These are phyloP conservation scores for Leccinum longicurvipes DNA, from an alignment of 768 basidiomycete species.

Conservation along the genomic window DNA sequence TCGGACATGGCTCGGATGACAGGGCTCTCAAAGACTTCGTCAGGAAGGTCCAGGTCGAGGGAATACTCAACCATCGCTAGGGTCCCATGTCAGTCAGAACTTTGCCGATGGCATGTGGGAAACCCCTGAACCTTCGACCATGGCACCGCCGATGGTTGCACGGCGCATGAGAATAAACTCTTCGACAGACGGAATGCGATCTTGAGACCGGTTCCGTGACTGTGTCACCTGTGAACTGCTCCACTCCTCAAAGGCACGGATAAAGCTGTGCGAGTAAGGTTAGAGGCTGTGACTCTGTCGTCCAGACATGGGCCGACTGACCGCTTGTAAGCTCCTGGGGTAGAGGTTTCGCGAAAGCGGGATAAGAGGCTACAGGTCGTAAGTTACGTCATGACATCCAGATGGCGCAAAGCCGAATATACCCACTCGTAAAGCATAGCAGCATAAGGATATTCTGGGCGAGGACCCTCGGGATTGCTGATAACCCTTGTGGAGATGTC, in stretches of 20 bases:
- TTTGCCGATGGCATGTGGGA: neutral
- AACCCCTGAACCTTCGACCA: slow-evolving; percentile 35
- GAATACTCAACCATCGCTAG: slow-evolving; percentile 37
- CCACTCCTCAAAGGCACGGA: slow-evolving; percentile 34
- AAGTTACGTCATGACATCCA: slow-evolving; percentile 13
- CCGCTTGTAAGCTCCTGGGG: slow-evolving; percentile 35
- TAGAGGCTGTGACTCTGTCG: neutral
- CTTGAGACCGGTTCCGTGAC: slow-evolving; percentile 33
- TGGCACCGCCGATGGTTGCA: slow-evolving; percentile 34
- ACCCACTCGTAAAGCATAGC: slow-evolving; percentile 40
- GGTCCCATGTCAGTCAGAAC: slow-evolving; percentile 1
- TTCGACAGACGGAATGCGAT: slow-evolving; percentile 36
- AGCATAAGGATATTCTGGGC: slow-evolving; percentile 35
- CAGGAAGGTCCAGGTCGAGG: slow-evolving; percentile 36
- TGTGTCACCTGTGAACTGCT: slow-evolving; percentile 36
- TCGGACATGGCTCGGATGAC: slow-evolving; percentile 36
- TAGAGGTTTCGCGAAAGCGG: slow-evolving; percentile 36
- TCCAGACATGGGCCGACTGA: slow-evolving; percentile 2
- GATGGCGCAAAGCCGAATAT: neutral
- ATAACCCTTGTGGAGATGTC: slow-evolving; percentile 31
- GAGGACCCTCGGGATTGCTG: slow-evolving; percentile 23
- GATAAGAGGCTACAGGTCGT: slow-evolving; percentile 26
- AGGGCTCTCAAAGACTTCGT: slow-evolving; percentile 34
- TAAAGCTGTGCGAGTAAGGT: slow-evolving; percentile 24
- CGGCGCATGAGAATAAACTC: slow-evolving; percentile 39